Evolutionary conservation across 768 basidiomycete genomes (phyloP), one percentile per base, ranked within the genome.

Genomic region (Pholiota molesta): DNA sequence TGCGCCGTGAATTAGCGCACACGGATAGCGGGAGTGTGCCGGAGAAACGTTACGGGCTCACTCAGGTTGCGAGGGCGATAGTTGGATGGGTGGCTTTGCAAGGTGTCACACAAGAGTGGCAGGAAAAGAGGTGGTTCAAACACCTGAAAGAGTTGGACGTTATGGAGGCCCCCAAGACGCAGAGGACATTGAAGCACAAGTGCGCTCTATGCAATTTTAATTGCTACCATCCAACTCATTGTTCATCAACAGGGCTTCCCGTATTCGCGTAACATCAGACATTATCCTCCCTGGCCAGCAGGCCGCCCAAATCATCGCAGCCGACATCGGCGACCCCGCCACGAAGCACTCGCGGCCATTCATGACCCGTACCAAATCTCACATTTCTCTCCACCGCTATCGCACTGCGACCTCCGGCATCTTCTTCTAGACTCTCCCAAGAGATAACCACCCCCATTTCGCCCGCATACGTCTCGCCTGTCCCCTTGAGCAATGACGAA

Each of bases 1-100:
- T 94, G n/a, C 85, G 85, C 56, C 79, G 88, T 40, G 92, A 95
- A 76, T 90, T 90, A 88, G 79, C 56, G 17, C 53, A 35, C 19
- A 28, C 59, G 17, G 60, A 80, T 62, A 78, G 85, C 14, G 80
- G 82, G 13, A 77, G 78, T 21, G 78, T 86, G 23, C 90, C 90
- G 0, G 81, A 79, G 66, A 84, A 81, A 62, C 81, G 81, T 45
- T 90, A 85, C 65, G 84, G 88, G 8, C 77, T 92, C 44, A 83
- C 83, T 0, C 84, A 90, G 61, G 81, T 92, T 14, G 85, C 85
- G 19, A 80, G 84, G 59, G 91, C 90, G 0, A 81, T 95, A 21
- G 82, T 91, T 7, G 91, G 86, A 0, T 94, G 92, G 91, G 88
- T 88, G 5, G 85, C 90, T 0, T 75, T 95, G 44, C 93, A 94